phyloP scores from a whole-genome alignment of 2,329 filamentous ascomycete species.

The Claviceps sp. region DNA sequence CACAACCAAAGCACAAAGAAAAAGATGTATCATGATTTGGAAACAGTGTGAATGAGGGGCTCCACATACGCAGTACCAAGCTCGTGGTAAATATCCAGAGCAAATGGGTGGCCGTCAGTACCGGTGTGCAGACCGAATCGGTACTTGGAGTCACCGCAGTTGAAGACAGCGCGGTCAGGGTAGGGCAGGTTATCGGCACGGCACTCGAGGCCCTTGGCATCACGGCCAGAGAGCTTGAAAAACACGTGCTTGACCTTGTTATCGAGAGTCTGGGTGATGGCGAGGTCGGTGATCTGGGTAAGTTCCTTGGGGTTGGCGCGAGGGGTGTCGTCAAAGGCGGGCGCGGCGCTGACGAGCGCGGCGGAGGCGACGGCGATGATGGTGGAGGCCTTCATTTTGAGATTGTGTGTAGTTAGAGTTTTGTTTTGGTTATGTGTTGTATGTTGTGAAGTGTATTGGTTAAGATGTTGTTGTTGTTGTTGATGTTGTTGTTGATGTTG shows the following conservation, averaged over 20 bases:
- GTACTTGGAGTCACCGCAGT: constrained; percentile 17
- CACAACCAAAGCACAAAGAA: no score
- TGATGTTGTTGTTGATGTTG: no score
- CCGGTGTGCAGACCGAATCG: constrained; percentile 14
- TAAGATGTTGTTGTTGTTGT: not conserved
- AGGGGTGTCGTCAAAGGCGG: not conserved
- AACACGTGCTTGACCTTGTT: constrained; percentile 5
- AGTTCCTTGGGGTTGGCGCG: constrained; percentile 9
- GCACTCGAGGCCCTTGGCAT: constrained; percentile 10
- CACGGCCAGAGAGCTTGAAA: constrained; percentile 12
- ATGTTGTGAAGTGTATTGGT: no score
- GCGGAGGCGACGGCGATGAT: not conserved
- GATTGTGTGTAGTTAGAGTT: no score
- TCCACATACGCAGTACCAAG: constrained; percentile 10
- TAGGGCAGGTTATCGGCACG: constrained; percentile 1
- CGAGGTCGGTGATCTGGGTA: constrained; percentile 12
- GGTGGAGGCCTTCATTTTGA: not conserved
- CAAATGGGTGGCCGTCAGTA: not conserved
- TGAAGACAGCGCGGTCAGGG: constrained; percentile 5
- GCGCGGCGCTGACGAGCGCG: not conserved
- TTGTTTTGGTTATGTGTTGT: no score
- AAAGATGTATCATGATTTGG: no score
- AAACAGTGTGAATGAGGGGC: not conserved
- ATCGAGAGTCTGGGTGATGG: constrained; percentile 10
- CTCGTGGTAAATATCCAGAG: not conserved